These are phyloP conservation scores for Candida hungchunana DNA, from an alignment of 805 yeast genomes.

Conservation along the genomic window DNA sequence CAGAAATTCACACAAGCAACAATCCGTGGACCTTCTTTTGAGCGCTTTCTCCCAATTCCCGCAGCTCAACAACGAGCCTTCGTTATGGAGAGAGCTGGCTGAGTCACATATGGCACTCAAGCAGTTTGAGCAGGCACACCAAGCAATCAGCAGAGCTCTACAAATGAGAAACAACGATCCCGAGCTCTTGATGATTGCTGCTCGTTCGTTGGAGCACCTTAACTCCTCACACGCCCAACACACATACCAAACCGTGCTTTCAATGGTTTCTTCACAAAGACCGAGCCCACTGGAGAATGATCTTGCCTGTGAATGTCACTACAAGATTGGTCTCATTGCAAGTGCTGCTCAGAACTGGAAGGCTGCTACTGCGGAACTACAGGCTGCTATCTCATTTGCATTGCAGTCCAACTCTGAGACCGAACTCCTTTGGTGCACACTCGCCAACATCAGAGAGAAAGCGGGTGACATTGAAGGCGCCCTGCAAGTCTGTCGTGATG, in stretches of 20 bases:
- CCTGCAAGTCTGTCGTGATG: conserved; percentile 44
- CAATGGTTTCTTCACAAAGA: conserved; percentile 29
- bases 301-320: conserved; percentile 47
- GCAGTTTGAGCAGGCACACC: conserved; percentile 49
- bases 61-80: conserved; percentile 34
- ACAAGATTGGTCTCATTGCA: conserved; percentile 53
- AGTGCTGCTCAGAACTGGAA: conserved; percentile 48
- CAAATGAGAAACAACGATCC: conserved; percentile 39
- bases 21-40: conserved; percentile 19
- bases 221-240: conserved; percentile 43
- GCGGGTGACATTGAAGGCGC: conserved; percentile 45
- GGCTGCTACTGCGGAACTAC: conserved; percentile 44
- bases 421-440: conserved; percentile 45
- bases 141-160: conserved; percentile 40
- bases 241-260: conserved; percentile 41
- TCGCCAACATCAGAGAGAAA: conserved; percentile 45
- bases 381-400: conserved; percentile 38
- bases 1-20: conserved; percentile 18
- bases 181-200: conserved; percentile 43
- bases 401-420: conserved; percentile 12
- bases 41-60: conserved; percentile 29
- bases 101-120: conserved; percentile 46
- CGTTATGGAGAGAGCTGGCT: conserved; percentile 46
- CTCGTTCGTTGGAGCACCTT: conserved; percentile 43
- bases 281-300: conserved; percentile 36